Percentiles rank a stretch among this genome's conserved stretches.
Conservation (phyloP, 495 filamentous ascomycete genomes). For the Hapsidospora chrysogenum region DNA sequence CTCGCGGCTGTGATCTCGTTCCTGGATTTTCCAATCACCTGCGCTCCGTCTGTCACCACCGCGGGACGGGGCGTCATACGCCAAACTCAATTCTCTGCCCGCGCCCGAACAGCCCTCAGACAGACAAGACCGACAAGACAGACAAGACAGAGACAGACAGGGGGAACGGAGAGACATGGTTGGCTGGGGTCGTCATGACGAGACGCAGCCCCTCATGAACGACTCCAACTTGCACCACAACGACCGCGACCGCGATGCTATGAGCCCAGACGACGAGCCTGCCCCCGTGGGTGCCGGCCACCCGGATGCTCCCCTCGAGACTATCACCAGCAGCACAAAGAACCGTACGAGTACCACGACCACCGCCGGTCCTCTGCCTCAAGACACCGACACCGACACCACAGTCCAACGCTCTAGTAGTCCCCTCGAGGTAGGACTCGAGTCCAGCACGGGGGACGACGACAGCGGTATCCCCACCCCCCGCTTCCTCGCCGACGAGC, state of each 20-base stretch:
- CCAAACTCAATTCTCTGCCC: too few relatives aligned
- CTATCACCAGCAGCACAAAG: not conserved
- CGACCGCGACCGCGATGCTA: not conserved
- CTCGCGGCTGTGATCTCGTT: too few relatives aligned
- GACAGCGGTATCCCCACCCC: slow-evolving; percentile 14
- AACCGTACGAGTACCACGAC: not conserved
- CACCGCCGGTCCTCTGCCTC: not conserved
- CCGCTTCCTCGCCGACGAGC: slow-evolving; percentile 21
- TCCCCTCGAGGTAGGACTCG: slow-evolving; percentile 8
- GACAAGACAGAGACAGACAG: too few relatives aligned
- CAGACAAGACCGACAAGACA: too few relatives aligned
- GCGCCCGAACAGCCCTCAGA: too few relatives aligned
- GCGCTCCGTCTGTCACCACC: too few relatives aligned
- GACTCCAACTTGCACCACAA: not conserved
- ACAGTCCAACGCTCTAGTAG: not conserved
- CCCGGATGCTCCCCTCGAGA: slow-evolving; percentile 15
- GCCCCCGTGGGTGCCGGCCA: slow-evolving; percentile 4
- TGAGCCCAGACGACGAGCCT: not conserved
- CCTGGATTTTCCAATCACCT: too few relatives aligned
- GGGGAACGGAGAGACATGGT: too few relatives aligned
- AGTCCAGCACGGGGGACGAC: slow-evolving; percentile 4
- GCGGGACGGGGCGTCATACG: too few relatives aligned
- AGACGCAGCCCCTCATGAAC: slow-evolving; percentile 3
- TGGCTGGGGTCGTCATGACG: not conserved
- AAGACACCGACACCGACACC: not conserved